Evolutionary conservation across 108 stramenopile genomes (phyloP), one percentile per base, ranked within the genome.

Genomic region (Fistulifera pelliculosa): DNA sequence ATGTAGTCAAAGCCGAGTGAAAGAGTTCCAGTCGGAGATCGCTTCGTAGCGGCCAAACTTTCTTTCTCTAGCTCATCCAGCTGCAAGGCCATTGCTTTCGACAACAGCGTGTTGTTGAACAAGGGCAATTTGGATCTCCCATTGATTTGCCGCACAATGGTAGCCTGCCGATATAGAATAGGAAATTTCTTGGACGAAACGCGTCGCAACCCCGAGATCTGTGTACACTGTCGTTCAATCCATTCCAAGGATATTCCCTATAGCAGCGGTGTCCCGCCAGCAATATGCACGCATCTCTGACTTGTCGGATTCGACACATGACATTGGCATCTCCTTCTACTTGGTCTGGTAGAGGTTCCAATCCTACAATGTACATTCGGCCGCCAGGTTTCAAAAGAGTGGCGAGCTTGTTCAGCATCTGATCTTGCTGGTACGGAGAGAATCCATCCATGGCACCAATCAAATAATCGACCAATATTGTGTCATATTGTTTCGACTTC

Each of bases 371-470:
- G 63, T 95, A 98, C 48, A 98, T 48, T 14, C 83, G 64, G 14
- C 97, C 97, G 15, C 90, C 92, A 0, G 94, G 94, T 25, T 74
- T 76, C 8, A 98, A 62, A 40, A 88, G 84, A 3, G 60, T 57
- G 17, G 68, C 51, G 23, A 98, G 71, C 35, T 94, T 72, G 14
- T 80, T 65, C 41, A 98, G 83, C 54, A 95, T 93, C 15, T 58
- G 45, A 62, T 97, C 94, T 71, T 98, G 96, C 44, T 79, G 71
- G 63, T 95, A 98, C 1, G 97, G 97, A 10, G 76, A 74, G 61
- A 98, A 98, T 7, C 95, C 95, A 57, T 96, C 97, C 64, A 98
- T 93, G 19, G 97, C 97, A 13, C 97, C 97, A 28, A 98, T 80
- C 21, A 98, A 61, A 59, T 98, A 98, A 54, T 98, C 97, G 10